Evolutionary conservation across 805 yeast genomes (phyloP).

Genomic region (Priceomyces fermenticarens): DNA sequence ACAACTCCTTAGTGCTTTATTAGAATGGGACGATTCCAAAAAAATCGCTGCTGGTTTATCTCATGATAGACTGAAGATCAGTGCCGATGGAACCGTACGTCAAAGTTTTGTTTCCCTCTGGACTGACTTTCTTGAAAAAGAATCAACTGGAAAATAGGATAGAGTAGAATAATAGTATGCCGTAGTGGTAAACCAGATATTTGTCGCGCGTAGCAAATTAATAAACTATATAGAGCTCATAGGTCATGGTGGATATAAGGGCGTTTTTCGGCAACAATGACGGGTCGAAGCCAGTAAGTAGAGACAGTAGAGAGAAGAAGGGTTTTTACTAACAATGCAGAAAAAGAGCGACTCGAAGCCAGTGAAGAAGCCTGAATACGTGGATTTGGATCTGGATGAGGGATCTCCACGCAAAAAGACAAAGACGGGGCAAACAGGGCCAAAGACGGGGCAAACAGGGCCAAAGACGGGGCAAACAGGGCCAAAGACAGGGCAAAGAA

Average conservation of each 20-base stretch:
- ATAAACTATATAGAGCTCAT: background rate
- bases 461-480: constrained; percentile 1
- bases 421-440: background rate
- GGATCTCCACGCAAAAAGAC: background rate
- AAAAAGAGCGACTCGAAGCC: background rate
- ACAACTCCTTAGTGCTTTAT: constrained; percentile 73
- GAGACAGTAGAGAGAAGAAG: background rate
- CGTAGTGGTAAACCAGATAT: background rate
- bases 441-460: background rate
- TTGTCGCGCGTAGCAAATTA: background rate
- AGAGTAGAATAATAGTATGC: no score
- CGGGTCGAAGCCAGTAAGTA: constrained; percentile 4
- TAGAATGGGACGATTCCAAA: constrained; percentile 86
- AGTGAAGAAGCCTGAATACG: background rate
- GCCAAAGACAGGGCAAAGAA: constrained; percentile 7
- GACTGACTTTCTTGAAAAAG: constrained; percentile 79
- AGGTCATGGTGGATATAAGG: constrained; percentile 10
- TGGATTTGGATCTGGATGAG: constrained; percentile 1
- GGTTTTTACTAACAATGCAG: background rate
- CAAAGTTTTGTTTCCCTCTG: constrained; percentile 68
- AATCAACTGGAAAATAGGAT: constrained; percentile 32
- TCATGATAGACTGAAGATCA: constrained; percentile 25
- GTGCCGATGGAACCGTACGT: constrained; percentile 24
- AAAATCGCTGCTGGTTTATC: constrained; percentile 72
- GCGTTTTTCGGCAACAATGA: constrained; percentile 9